These are phyloP conservation scores for Nidularia sp. DNA, from an alignment of 768 basidiomycete species.

Conservation along the genomic window DNA sequence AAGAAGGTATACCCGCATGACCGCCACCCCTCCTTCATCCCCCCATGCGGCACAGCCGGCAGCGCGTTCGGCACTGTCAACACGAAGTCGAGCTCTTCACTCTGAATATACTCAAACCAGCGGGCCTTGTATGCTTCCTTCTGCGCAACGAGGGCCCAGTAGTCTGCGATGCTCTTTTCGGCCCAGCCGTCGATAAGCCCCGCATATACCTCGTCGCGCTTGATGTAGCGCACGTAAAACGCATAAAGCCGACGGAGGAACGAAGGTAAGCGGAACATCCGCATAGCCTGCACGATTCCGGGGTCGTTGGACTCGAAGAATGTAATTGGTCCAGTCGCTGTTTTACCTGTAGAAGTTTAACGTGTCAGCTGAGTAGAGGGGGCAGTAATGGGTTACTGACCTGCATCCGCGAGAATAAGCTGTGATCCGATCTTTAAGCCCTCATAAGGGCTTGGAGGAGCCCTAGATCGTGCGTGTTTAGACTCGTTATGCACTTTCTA, in stretches of 20 bases:
- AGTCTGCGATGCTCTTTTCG: conserved; percentile 40
- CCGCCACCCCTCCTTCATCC: conserved; percentile 47
- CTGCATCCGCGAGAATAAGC: conserved; percentile 47
- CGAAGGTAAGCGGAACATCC: conserved; percentile 39
- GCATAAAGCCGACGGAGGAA: conserved; percentile 43
- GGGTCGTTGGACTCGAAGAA: conserved; percentile 44
- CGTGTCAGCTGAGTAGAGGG: not conserved
- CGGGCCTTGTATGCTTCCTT: conserved; percentile 37
- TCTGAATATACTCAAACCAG: conserved; percentile 38
- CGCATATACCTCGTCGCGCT: conserved; percentile 48
- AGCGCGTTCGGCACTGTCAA: conserved; percentile 55
- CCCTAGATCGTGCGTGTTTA: conserved; percentile 12
- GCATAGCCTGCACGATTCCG: conserved; percentile 34
- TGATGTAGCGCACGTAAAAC: conserved; percentile 49
- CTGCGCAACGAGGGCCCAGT: conserved; percentile 41
- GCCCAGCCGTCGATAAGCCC: conserved; percentile 44
- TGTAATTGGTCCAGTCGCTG: conserved; percentile 25
- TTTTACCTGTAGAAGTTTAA: conserved; percentile 13
- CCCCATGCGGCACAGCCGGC: conserved; percentile 50
- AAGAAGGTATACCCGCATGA: conserved; percentile 58
- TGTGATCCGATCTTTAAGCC: conserved; percentile 50
- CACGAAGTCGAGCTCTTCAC: conserved; percentile 49
- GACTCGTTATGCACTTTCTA: not conserved
- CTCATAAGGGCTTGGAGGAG: conserved; percentile 45
- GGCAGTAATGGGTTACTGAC: conserved; percentile 12